Evolutionary conservation across 2,329 filamentous ascomycete species (phyloP).

Genomic region (Sporothrix dimorphospora): DNA sequence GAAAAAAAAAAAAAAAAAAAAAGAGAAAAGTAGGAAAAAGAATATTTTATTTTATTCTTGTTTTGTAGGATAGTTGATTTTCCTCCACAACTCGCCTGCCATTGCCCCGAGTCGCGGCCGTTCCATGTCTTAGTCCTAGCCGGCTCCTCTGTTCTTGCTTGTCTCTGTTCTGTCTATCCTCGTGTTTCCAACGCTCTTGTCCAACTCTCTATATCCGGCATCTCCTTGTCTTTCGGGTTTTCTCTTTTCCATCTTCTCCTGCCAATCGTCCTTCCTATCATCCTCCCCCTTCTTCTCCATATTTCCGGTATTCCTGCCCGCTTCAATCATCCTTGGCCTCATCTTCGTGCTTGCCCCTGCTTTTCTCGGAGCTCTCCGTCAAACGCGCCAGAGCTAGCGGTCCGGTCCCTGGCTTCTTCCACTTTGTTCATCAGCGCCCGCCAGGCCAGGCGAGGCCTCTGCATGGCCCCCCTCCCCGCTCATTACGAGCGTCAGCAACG

Average conservation of each 20-base stretch:
- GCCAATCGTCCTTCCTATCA: neutral
- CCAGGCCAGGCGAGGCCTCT: neutral
- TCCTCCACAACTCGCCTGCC: neutral
- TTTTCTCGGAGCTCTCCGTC: slow-evolving; percentile 11
- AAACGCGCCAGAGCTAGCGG: slow-evolving; percentile 20
- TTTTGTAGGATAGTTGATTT: neutral
- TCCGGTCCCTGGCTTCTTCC: slow-evolving; percentile 22
- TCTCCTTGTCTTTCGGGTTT: neutral
- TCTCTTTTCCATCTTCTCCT: neutral
- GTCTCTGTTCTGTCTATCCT: neutral
- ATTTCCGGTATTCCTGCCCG: neutral
- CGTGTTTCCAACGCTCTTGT: slow-evolving; percentile 5
- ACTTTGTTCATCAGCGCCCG: slow-evolving; percentile 6
- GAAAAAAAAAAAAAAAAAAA: neutral
- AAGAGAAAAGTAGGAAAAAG: neutral
- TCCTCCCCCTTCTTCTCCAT: neutral
- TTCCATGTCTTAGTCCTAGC: neutral
- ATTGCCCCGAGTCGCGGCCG: neutral
- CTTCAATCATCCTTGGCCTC: neutral
- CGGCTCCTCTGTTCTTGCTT: neutral
- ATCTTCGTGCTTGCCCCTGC: neutral
- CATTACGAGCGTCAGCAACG: neutral
- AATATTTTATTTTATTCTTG: neutral
- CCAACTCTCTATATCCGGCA: neutral
- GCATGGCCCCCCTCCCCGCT: neutral